Conservation (phyloP, 2,329 filamentous ascomycete genomes). For the Apiospora pterosperma region DNA sequence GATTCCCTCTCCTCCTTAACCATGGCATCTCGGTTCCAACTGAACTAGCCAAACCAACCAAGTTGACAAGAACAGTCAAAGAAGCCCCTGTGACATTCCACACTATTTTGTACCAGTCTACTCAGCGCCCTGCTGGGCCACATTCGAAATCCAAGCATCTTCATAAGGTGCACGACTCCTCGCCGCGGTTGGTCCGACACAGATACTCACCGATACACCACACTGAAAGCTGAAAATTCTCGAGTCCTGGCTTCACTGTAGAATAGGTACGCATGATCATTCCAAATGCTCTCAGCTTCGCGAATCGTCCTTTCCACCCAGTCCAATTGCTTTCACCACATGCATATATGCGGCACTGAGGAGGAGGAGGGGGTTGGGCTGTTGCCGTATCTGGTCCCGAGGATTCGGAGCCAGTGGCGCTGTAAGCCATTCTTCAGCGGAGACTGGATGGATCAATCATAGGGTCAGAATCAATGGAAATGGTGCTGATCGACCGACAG, state of each 20-base stretch:
- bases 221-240: neutral
- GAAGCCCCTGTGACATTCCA: neutral
- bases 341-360: neutral
- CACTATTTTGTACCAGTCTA: neutral
- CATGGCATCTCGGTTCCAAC: constrained; percentile 17
- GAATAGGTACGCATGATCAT: neutral
- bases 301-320: neutral
- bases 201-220: neutral
- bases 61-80: neutral
- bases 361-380: too few species aligned
- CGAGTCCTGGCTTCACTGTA: neutral
- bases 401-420: neutral
- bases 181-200: neutral
- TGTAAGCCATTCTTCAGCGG: neutral
- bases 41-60: neutral
- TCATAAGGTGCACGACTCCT: neutral
- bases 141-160: neutral
- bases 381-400: neutral
- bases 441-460: neutral
- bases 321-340: neutral
- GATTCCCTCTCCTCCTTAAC: constrained; percentile 29
- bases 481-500: neutral
- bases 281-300: neutral
- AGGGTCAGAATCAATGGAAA: neutral
- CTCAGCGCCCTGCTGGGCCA: neutral